A percentile compares a stretch with the other conserved stretches of the same genome.
Conservation (phyloP, 148 eudicot genomes). For the Camellia sinensis region DNA sequence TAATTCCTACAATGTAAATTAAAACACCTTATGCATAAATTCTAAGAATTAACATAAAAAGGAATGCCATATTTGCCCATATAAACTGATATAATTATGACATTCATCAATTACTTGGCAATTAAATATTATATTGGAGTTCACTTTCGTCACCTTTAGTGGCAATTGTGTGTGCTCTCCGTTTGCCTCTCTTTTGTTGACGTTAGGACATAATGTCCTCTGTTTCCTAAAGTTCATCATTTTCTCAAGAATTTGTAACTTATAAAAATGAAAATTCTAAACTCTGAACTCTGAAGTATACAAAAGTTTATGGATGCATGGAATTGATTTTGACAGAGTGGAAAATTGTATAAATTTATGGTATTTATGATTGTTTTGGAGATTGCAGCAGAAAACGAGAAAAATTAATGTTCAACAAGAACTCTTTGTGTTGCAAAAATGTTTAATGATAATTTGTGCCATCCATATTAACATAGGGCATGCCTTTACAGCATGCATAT, state of each 20-base stretch:
- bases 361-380: neutral
- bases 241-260: neutral
- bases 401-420: neutral
- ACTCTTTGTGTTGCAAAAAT: neutral
- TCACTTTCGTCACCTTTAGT: neutral
- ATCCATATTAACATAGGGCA: constrained; percentile 1
- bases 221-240: too few relatives aligned
- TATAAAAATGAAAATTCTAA: neutral
- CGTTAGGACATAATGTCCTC: too few relatives aligned
- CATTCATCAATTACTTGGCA: neutral
- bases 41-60: too few relatives aligned
- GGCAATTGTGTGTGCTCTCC: neutral
- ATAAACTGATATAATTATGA: too few relatives aligned
- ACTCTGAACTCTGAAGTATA: neutral
- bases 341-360: neutral
- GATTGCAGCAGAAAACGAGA: neutral
- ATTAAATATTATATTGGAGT: neutral
- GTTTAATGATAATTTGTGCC: neutral
- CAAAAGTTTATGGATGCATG: neutral
- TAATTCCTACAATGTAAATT: too few relatives aligned
- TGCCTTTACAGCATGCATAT: neutral
- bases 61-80: too few relatives aligned
- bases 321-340: neutral
- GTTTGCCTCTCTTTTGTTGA: too few relatives aligned
- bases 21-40: too few relatives aligned